A percentile compares a stretch with the other conserved stretches of the same genome.
Conservation (phyloP, 192 early-diverging fungal genomes). For the Backusella australiensis region DNA sequence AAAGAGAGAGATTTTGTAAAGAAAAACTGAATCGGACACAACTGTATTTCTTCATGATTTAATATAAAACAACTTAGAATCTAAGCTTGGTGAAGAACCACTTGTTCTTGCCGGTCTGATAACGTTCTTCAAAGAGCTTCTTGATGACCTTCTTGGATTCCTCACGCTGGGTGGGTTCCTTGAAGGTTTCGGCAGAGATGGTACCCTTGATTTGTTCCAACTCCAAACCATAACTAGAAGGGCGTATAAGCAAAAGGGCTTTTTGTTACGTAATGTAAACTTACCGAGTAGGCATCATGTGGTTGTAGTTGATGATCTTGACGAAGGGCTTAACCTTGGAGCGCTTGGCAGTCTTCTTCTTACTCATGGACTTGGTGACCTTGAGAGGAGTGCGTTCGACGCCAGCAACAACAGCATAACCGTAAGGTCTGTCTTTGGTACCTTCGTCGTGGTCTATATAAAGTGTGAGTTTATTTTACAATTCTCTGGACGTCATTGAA, state of each 20-base stretch:
- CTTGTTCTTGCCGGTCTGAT: slow-evolving; percentile 99
- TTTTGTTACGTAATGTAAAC: neutral
- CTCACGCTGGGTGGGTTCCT: slow-evolving; percentile 91
- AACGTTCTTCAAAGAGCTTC: slow-evolving; percentile 96
- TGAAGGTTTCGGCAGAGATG: slow-evolving; percentile 84
- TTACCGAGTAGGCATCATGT: slow-evolving; percentile 98
- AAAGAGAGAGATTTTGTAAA: neutral
- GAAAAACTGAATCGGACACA: neutral
- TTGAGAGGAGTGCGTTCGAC: slow-evolving; percentile 96
- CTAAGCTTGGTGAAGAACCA: slow-evolving; percentile 99
- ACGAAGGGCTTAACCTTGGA: slow-evolving; percentile 99
- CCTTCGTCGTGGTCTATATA: slow-evolving; percentile 86
- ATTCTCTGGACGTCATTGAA: slow-evolving; percentile 15
- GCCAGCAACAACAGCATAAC: slow-evolving; percentile 97
- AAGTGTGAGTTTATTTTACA: neutral
- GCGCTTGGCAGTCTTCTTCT: slow-evolving; percentile 95
- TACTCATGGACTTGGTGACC: slow-evolving; percentile 94
- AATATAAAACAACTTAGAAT: slow-evolving; percentile 56
- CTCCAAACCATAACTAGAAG: slow-evolving; percentile 85
- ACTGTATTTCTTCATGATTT: neutral
- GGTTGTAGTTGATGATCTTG: slow-evolving; percentile 99
- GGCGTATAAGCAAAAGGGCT: neutral
- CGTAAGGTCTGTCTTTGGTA: slow-evolving; percentile 94
- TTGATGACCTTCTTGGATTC: slow-evolving; percentile 93
- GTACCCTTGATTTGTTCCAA: slow-evolving; percentile 90